These are phyloP conservation scores for Leishmania gerbilli DNA, from an alignment of 208 protist genomes.

Conservation along the genomic window DNA sequence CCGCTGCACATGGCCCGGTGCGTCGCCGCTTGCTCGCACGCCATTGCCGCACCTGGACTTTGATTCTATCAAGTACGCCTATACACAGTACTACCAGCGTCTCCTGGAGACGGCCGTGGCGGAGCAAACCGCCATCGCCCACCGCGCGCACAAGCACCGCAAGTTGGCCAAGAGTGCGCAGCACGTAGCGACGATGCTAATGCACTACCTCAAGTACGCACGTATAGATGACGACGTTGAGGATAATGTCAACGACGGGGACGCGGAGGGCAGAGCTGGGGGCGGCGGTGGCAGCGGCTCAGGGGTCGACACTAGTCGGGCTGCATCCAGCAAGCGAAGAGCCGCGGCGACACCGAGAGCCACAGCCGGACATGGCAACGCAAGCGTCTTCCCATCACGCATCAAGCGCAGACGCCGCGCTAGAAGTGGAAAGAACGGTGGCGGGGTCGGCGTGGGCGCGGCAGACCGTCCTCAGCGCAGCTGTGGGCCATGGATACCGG, in stretches of 20 bases:
- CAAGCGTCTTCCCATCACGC: neutral
- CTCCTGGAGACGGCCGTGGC: constrained; percentile 32
- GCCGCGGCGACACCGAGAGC: neutral
- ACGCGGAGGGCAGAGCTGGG: neutral
- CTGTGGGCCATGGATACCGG: neutral
- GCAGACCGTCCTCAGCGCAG: neutral
- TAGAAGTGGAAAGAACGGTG: neutral
- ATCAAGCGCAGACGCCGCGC: neutral
- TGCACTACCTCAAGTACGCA: constrained; percentile 30
- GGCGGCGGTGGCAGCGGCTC: neutral
- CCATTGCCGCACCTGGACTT: constrained; percentile 10
- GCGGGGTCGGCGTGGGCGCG: neutral
- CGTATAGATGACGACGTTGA: constrained; percentile 2
- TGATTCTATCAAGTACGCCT: constrained; percentile 16
- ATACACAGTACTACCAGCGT: constrained; percentile 19
- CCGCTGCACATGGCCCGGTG: neutral
- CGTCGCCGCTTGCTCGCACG: neutral
- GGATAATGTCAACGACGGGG: constrained; percentile 6
- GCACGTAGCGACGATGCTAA: constrained; percentile 21
- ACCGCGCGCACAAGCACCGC: constrained; percentile 12
- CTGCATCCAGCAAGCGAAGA: neutral
- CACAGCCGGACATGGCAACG: neutral
- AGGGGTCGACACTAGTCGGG: neutral
- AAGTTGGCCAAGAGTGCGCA: constrained; percentile 25
- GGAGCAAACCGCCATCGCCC: constrained; percentile 29